Evolutionary conservation across 306 rosid species (phyloP).

Genomic region (Luffa aegyptiaca): DNA sequence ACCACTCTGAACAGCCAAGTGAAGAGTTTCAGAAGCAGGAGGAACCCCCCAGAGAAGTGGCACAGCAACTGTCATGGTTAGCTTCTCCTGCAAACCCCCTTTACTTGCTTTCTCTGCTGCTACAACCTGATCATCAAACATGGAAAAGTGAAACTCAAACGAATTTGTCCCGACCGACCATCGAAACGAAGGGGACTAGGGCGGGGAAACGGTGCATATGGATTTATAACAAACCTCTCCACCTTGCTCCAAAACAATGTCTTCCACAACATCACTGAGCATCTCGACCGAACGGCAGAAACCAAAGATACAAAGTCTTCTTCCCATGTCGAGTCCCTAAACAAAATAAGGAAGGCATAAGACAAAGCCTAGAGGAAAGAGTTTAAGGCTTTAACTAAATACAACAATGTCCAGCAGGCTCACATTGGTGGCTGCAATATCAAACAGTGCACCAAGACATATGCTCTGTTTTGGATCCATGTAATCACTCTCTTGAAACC

Average conservation of each 20-base stretch:
- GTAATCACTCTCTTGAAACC: slow-evolving; percentile 78
- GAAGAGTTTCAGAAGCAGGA: slow-evolving; percentile 93
- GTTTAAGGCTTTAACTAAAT: background rate
- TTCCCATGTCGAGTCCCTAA: slow-evolving; percentile 89
- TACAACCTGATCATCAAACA: slow-evolving; percentile 44
- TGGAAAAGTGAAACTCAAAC: background rate
- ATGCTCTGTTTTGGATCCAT: slow-evolving; percentile 88
- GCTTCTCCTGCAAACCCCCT: slow-evolving; percentile 87
- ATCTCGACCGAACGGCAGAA: slow-evolving; percentile 95
- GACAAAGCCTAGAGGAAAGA: background rate
- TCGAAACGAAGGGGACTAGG: background rate
- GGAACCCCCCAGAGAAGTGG: slow-evolving; percentile 98
- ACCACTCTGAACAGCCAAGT: slow-evolving; percentile 92
- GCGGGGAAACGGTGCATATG: background rate
- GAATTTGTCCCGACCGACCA: background rate
- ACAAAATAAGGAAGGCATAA: slow-evolving; percentile 14
- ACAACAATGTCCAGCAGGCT: slow-evolving; percentile 12
- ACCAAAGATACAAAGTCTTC: slow-evolving; percentile 85
- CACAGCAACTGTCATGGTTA: slow-evolving; percentile 95
- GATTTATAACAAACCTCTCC: slow-evolving; percentile 65
- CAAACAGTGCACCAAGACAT: slow-evolving; percentile 87
- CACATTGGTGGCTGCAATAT: slow-evolving; percentile 95
- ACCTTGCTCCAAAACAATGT: slow-evolving; percentile 86
- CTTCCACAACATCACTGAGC: slow-evolving; percentile 95
- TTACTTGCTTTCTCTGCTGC: slow-evolving; percentile 76